These are phyloP conservation scores for Diplodia mutila DNA, from an alignment of 2,329 filamentous ascomycete species.

Conservation along the genomic window DNA sequence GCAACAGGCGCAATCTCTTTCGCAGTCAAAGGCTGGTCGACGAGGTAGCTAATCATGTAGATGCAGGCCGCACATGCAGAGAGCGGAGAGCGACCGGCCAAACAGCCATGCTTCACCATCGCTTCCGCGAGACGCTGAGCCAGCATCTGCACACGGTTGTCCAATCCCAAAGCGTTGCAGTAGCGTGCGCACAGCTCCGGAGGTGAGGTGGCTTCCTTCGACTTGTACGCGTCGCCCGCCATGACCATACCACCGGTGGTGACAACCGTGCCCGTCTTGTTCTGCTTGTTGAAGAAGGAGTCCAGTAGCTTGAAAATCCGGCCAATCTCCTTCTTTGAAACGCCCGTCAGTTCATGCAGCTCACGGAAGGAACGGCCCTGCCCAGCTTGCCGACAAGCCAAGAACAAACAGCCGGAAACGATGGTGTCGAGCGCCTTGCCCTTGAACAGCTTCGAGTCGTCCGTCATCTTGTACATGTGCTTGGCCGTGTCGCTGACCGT, in stretches of 20 bases:
- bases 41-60: conserved; percentile 89
- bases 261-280: conserved; percentile 9
- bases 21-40: conserved; percentile 77
- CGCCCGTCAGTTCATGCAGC: conserved; percentile 89
- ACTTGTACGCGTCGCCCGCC: conserved; percentile 66
- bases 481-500: conserved; percentile 84
- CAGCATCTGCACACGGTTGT: conserved; percentile 76
- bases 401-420: conserved; percentile 96
- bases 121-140: conserved; percentile 77
- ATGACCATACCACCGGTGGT: conserved; percentile 47
- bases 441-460: conserved; percentile 92
- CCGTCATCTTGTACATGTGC: conserved; percentile 91
- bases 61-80: conserved; percentile 95
- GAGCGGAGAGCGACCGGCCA: conserved; percentile 90
- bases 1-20: conserved; percentile 84
- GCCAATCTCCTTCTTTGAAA: conserved; percentile 96
- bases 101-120: conserved; percentile 74
- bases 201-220: conserved; percentile 76
- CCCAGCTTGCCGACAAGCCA: conserved; percentile 88
- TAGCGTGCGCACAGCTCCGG: conserved; percentile 86
- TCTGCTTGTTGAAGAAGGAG: conserved; percentile 77
- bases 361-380: conserved; percentile 91
- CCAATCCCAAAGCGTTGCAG: conserved; percentile 79
- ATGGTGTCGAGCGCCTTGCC: conserved; percentile 93
- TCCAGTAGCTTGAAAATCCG: conserved; percentile 93